Conservation (phyloP, 2,329 filamentous ascomycete species). For the Chaetomiaceae sp. region DNA sequence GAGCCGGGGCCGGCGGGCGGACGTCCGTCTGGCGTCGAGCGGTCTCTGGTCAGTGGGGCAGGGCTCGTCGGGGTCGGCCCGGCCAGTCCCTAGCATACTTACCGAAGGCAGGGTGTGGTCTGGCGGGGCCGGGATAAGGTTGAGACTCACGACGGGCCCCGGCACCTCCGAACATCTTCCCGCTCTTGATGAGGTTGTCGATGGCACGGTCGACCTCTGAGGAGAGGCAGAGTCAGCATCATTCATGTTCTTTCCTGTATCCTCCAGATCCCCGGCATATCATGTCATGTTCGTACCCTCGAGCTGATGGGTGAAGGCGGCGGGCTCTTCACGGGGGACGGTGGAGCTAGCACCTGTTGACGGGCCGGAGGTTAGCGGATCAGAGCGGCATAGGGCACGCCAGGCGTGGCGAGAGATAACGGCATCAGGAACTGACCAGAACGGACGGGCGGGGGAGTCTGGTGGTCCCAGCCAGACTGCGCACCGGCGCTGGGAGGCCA, state of each 20-base stretch:
- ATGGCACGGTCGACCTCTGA: constrained; percentile 92
- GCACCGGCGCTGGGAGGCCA: constrained; percentile 25
- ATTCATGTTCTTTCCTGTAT: background rate
- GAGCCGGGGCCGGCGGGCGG: constrained; percentile 57
- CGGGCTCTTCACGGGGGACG: constrained; percentile 32
- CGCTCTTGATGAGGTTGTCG: constrained; percentile 94
- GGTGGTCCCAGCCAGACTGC: constrained; percentile 28
- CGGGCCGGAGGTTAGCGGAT: constrained; percentile 11
- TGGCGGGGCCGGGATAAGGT: constrained; percentile 55
- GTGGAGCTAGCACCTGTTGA: constrained; percentile 32
- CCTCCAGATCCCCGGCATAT: background rate
- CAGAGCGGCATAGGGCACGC: background rate
- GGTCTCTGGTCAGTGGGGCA: constrained; percentile 23
- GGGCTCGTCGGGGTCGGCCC: constrained; percentile 22
- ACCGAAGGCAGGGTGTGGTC: constrained; percentile 56
- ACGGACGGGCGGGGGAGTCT: constrained; percentile 28
- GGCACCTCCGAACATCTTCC: constrained; percentile 72
- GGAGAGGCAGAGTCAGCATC: constrained; percentile 23
- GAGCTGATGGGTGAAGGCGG: constrained; percentile 34
- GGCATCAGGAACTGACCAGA: constrained; percentile 23
- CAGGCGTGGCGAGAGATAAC: background rate
- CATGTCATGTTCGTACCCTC: constrained; percentile 34
- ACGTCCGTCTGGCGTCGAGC: constrained; percentile 59
- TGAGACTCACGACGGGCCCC: constrained; percentile 76
- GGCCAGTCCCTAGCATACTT: constrained; percentile 35